Evolutionary conservation across 805 yeast species (phyloP), one percentile per base, ranked within the genome.

Genomic region (Peterozyma xylosa): DNA sequence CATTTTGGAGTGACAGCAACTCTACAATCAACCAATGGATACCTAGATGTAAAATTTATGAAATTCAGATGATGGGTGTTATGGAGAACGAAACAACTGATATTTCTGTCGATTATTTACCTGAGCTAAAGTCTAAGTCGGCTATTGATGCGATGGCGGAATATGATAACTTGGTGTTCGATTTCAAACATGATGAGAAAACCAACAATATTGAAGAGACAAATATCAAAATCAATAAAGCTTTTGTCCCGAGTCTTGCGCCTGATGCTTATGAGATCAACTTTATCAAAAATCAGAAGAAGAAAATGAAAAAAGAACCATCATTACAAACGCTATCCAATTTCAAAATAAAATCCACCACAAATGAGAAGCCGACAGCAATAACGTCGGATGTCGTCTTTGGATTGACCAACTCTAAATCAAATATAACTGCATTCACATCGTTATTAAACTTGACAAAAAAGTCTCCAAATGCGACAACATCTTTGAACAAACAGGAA

Each of bases 51-150:
- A 88, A 87, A 54, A 90, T 93, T 41, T 91, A 93, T 60, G 98
- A 91, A 55, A 64, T 93, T 15, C 98, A 93, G 59, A 93, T 93
- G 97, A 91, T 91, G 95, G 98, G 98, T 0, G 76, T 93, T 7
- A 88, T 91, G 82, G 98, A 91, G 54, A 87, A 86, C 53, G 96
- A 93, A 55, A 68, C 81, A 45, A 78, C 80, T 50, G 78, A 83
- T 11, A 76, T 84, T 7, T 76, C 80, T 9, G 74, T 90, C 10
- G 81, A 80, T 14, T 73, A 82, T 41, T 63, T 89, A 41, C 71
- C 67, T 38, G 45, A 56, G 49, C 42, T 42, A 34, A 49, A 44
- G 13, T 57, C 64, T 5, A 58, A 58, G 40, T 67, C 81, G 0
- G 67, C 82, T 33, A 51, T 71, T 1, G 82, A 78, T 33, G 72